Conservation (phyloP, 75 land plant genomes). For the Picea sitchensis region DNA sequence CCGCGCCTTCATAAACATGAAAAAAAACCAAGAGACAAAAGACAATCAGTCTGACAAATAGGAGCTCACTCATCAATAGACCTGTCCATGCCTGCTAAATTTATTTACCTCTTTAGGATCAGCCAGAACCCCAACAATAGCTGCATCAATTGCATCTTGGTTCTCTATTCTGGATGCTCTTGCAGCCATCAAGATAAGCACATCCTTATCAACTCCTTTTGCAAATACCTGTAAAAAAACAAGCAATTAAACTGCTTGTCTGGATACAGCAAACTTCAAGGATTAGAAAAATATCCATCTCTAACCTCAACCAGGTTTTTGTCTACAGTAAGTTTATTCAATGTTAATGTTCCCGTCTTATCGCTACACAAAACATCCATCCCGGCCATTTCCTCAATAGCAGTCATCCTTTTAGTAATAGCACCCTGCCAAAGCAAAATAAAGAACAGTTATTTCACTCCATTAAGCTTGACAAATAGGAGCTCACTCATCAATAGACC, state of each 20-base stretch:
- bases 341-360: slow-evolving; percentile 84
- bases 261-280: slow-evolving; percentile 3
- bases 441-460: no score
- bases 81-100: background rate
- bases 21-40: slow-evolving; percentile 2
- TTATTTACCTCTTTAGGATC: slow-evolving; percentile 80
- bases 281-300: background rate
- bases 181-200: slow-evolving; percentile 67
- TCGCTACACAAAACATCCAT: slow-evolving; percentile 93
- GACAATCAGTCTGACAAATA: background rate
- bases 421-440: slow-evolving; percentile 61
- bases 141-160: slow-evolving; percentile 91
- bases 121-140: slow-evolving; percentile 70
- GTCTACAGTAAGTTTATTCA: slow-evolving; percentile 80
- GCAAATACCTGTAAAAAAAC: slow-evolving; percentile 46
- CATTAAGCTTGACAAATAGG: background rate
- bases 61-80: background rate
- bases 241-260: background rate
- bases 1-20: slow-evolving; percentile 25
- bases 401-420: slow-evolving; percentile 96
- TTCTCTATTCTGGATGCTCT: slow-evolving; percentile 85
- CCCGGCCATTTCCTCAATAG: slow-evolving; percentile 96
- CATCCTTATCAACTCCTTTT: slow-evolving; percentile 62
- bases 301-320: slow-evolving; percentile 67
- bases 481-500: background rate